A percentile compares a stretch with the other conserved stretches of the same genome.
phyloP scores from a whole-genome alignment of 1,139 yeast species.

The Geotrichum klebahnii region DNA sequence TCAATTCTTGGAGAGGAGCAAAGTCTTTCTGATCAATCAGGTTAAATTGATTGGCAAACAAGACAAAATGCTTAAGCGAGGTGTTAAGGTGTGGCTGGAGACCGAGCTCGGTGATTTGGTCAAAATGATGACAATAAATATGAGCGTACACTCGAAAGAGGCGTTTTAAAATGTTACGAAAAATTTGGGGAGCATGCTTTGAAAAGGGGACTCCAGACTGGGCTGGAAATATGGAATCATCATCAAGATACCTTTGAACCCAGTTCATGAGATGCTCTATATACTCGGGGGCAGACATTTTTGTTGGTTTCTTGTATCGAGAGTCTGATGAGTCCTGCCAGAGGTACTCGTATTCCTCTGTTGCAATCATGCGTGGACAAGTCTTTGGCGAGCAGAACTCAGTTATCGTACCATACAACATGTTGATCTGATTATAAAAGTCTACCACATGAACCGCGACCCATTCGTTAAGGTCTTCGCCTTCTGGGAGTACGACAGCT shows the following conservation, averaged over 20 bases:
- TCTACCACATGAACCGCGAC: constrained; percentile 74
- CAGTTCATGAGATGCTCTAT: constrained; percentile 90
- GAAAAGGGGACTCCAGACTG: constrained; percentile 81
- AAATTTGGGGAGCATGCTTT: constrained; percentile 52
- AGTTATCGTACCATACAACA: constrained; percentile 93
- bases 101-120: constrained; percentile 86
- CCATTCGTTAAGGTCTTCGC: constrained; percentile 93
- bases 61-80: constrained; percentile 86
- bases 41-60: constrained; percentile 79
- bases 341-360: constrained; percentile 90
- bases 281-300: constrained; percentile 88
- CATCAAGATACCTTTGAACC: constrained; percentile 87
- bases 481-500: constrained; percentile 90
- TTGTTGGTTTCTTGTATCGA: constrained; percentile 55
- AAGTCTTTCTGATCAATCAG: constrained; percentile 75
- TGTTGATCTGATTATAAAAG: constrained; percentile 90
- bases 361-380: constrained; percentile 96
- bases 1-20: constrained; percentile 88
- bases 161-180: constrained; percentile 82
- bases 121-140: constrained; percentile 95
- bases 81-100: constrained; percentile 91
- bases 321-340: constrained; percentile 72
- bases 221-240: constrained; percentile 83
- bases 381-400: constrained; percentile 90
- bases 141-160: constrained; percentile 96